Evolutionary conservation across 2,329 filamentous ascomycete genomes (phyloP), one percentile per base, ranked within the genome.

Genomic region (Diaporthe nobilis): DNA sequence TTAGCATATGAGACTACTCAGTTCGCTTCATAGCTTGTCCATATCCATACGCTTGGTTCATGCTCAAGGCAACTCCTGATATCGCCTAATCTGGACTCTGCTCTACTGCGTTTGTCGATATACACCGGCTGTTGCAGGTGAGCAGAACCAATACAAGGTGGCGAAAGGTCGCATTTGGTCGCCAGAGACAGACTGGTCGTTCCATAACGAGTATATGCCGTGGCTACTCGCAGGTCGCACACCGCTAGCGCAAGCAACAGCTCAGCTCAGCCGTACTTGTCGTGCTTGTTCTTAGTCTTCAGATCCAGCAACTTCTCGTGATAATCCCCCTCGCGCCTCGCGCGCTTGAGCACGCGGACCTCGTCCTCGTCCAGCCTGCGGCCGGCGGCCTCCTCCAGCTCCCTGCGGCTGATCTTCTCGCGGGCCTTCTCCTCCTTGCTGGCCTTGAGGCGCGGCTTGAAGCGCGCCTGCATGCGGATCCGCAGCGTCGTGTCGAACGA

Each of bases 401-500:
- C 95, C 81, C 93, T 93, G 77, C 94, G 90, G 81, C 93, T 96
- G 75, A 99, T 94, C 87, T 96, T 98, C 80, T 96, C 93, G 79
- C 90, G 89, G 0, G 94, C 94, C 86, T 94, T 97, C 78, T 95
- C 94, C 82, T 96, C 95, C 85, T 96, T 97, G 0, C 89, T 91
- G 13, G 93, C 93, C 84, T 93, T 94, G 61, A 97, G 84, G 77
- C 90, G 90, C 12, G 96, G 96, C 87, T 98, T 98, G 87, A 98
- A 98, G 70, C 94, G 90, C 31, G 96, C 95, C 86, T 98, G 96
- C 96, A 98, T 98, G 72, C 96, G 93, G 80, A 98, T 91, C 68
- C 95, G 90, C 76, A 98, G 83, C 9, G 92, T 93, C 13, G 94
- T 95, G 79, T 90, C 90, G 81, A 94, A 94, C 6, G 88, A 90